A percentile compares a stretch with the other conserved stretches of the same genome.
Conservation (phyloP, 1,284 basidiomycete species). For the Leccinum proximum region DNA sequence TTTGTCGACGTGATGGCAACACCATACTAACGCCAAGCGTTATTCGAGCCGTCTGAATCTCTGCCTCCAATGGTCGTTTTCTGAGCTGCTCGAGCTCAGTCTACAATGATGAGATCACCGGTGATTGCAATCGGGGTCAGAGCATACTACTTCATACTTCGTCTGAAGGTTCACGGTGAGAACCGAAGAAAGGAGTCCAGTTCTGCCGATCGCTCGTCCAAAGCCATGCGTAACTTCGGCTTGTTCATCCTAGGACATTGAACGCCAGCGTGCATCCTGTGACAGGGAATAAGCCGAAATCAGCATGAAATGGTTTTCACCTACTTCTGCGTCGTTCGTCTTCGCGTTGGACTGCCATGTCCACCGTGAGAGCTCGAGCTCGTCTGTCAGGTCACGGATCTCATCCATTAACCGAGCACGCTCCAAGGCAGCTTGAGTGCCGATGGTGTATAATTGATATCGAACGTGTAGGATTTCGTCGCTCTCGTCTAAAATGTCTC, state of each 20-base stretch:
- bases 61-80: slow-evolving; percentile 63
- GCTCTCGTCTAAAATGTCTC: slow-evolving; percentile 1
- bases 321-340: slow-evolving; percentile 14
- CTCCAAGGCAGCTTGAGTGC: slow-evolving; percentile 36
- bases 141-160: slow-evolving; percentile 49
- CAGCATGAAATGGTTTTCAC: slow-evolving; percentile 13
- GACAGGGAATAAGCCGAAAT: slow-evolving; percentile 12
- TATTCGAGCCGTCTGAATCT: slow-evolving; percentile 70
- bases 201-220: slow-evolving; percentile 49
- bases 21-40: slow-evolving; percentile 60
- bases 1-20: slow-evolving; percentile 4
- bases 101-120: slow-evolving; percentile 33
- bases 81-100: slow-evolving; percentile 65
- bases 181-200: slow-evolving; percentile 40
- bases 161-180: slow-evolving; percentile 38
- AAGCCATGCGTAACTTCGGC: slow-evolving; percentile 37
- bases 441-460: slow-evolving; percentile 2
- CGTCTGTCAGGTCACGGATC: slow-evolving; percentile 46
- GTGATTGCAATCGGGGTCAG: slow-evolving; percentile 1
- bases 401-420: slow-evolving; percentile 47
- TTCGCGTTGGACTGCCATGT: slow-evolving; percentile 12
- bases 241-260: slow-evolving; percentile 37
- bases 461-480: slow-evolving; percentile 3
- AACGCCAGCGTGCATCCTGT: slow-evolving; percentile 31
- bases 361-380: slow-evolving; percentile 40